These are phyloP conservation scores for Aspergillus aculeatus DNA, from an alignment of 2,329 filamentous ascomycete genomes.

Conservation along the genomic window DNA sequence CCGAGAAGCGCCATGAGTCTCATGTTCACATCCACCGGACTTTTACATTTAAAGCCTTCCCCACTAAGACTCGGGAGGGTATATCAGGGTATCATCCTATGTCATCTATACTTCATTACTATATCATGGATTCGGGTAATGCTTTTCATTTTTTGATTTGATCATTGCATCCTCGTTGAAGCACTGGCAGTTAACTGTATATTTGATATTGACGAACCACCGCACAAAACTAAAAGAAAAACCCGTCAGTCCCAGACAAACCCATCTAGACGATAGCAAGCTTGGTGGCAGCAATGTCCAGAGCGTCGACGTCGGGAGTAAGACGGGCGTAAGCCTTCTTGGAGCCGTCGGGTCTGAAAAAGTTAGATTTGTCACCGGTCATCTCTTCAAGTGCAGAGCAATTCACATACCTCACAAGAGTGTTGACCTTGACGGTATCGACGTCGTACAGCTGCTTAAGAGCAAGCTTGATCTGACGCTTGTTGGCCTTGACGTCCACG, in stretches of 20 bases:
- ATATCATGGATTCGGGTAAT: conserved; percentile 29
- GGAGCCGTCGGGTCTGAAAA: conserved; percentile 77
- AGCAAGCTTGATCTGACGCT: conserved; percentile 97
- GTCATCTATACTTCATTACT: conserved; percentile 12
- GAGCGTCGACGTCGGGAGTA: conserved; percentile 93
- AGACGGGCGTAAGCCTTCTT: conserved; percentile 99
- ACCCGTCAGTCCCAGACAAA: conserved; percentile 48
- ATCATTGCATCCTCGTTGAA: conserved; percentile 40
- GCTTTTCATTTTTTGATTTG: conserved; percentile 32
- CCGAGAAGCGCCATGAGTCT: too few relatives aligned
- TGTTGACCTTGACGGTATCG: conserved; percentile 98
- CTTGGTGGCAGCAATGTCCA: conserved; percentile 99
- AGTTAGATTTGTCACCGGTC: conserved; percentile 4
- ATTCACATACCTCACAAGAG: conserved; percentile 76
- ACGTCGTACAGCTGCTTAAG: conserved; percentile 99
- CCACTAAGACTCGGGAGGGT: background rate
- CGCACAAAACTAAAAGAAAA: conserved; percentile 38
- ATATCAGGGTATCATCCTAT: background rate
- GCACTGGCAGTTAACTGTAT: conserved; percentile 30
- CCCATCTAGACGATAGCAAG: conserved; percentile 84
- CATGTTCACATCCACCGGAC: too few relatives aligned
- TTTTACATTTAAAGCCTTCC: too few relatives aligned
- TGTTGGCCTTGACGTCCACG: conserved; percentile 96
- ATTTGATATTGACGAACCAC: conserved; percentile 42
- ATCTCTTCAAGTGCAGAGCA: background rate